These are phyloP conservation scores for Eucalyptus albens DNA, from an alignment of 345 rosid genomes.

Conservation along the genomic window DNA sequence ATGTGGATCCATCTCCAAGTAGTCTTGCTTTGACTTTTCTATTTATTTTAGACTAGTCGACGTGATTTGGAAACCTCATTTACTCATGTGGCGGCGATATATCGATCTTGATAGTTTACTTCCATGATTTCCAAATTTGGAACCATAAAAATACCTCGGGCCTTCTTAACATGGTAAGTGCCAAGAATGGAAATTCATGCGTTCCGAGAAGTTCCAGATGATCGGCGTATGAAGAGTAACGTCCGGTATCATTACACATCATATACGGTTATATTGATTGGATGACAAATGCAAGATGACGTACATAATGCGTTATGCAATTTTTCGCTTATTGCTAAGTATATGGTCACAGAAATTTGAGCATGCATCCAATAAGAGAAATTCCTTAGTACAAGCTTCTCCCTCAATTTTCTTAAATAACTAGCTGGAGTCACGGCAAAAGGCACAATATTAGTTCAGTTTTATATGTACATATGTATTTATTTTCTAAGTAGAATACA, in stretches of 20 bases:
- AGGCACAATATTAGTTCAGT: not conserved
- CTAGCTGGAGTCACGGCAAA: not conserved
- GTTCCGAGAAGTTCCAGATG: not conserved
- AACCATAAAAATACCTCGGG: not conserved
- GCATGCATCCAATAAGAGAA: not conserved
- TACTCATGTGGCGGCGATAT: not conserved
- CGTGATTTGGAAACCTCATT: not conserved
- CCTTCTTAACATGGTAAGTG: not conserved
- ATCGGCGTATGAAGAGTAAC: not conserved
- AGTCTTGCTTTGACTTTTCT: not conserved
- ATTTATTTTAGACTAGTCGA: not conserved
- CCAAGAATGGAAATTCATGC: not conserved
- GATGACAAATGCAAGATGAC: not conserved
- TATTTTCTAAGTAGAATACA: not conserved
- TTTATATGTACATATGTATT: not conserved
- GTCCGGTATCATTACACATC: not conserved
- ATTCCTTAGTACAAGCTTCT: not conserved
- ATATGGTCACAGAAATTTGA: not conserved
- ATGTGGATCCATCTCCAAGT: not conserved
- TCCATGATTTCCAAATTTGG: not conserved
- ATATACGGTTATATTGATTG: not conserved
- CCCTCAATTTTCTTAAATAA: not conserved
- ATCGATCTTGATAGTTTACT: not conserved
- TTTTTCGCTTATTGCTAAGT: not conserved
- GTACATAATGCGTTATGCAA: not conserved